Conservation (phyloP, 1,139 yeast genomes). For the Hyphopichia fennica region DNA sequence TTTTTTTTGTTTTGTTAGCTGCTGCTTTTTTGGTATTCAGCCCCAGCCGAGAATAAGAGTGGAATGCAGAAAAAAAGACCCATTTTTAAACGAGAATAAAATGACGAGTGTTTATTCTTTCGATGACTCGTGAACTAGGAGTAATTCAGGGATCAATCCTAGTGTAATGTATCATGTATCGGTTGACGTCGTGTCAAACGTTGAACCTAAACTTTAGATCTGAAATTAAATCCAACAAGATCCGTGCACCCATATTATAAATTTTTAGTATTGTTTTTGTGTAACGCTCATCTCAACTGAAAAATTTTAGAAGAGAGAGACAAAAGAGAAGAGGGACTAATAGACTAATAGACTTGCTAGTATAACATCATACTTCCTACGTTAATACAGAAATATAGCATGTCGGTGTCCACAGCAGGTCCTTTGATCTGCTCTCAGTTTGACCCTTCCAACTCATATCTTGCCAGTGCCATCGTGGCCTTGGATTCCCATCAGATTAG, state of each 20-base stretch:
- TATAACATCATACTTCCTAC: background rate
- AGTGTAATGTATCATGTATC: background rate
- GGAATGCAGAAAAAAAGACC: too few relatives aligned
- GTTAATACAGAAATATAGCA: background rate
- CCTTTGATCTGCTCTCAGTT: constrained; percentile 24
- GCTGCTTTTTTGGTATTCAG: too few relatives aligned
- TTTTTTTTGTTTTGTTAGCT: too few relatives aligned
- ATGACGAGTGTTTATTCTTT: too few relatives aligned
- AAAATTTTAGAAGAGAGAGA: background rate
- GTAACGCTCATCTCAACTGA: constrained; percentile 3
- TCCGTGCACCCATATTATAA: background rate
- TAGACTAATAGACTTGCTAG: background rate
- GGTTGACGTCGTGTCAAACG: too few relatives aligned
- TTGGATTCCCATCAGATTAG: constrained; percentile 74
- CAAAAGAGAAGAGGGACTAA: background rate
- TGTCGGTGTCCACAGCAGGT: constrained; percentile 1
- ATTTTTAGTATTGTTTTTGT: background rate
- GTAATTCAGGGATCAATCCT: too few relatives aligned
- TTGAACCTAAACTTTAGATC: background rate
- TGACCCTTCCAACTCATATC: constrained; percentile 57
- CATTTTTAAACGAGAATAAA: too few relatives aligned
- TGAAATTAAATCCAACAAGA: background rate
- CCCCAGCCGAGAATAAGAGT: too few relatives aligned
- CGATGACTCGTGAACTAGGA: too few relatives aligned
- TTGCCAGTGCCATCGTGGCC: constrained; percentile 69